Evolutionary conservation across 805 yeast species (phyloP), one percentile per base, ranked within the genome.

Genomic region (Cyberlindnera mycetangii): DNA sequence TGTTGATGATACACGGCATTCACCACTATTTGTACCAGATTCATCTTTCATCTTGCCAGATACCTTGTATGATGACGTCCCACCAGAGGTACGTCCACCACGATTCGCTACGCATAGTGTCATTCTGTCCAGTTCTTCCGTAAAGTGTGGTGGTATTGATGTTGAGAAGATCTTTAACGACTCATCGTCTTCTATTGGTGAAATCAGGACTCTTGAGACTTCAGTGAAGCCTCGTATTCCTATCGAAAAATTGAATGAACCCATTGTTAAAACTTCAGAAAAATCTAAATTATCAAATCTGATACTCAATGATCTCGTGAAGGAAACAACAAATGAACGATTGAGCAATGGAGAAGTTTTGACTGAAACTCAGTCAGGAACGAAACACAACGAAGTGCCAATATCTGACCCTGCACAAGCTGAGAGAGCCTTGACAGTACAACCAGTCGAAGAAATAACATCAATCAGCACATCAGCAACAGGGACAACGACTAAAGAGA

Each of bases 91-190:
- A 7, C 7, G 25, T 7, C 10, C 25, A 22, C 25, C 25, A 7
- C 7, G 10, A 22, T 10, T 49, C 7, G 9, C 32, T 8, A 37
- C 28, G 7, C 50, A 46, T 25, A 34, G 43, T 16, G 39, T 49
- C 32, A 32, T 49, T 9, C 40, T 45, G 2, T 43, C 52, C 19
- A 48, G 47, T 24, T 44, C 50, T 0, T 46, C 45, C 10, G 12
- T 31, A n/a, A 24, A 22, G 17, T n/a, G 5, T 7, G 3, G 15
- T 3, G 20, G 31, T 11, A 4, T 1, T 27, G 31, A 34, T 17
- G 37, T 37, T 22, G 49, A 36, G 4, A 20, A 30, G 5, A 22
- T 43, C 12, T 11, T 21, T 7, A 17, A 32, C 33, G 34, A 30
- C 4, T 32, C 45, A 4, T 46, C 52, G 3, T 46, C 50, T 3